A percentile compares a stretch with the other conserved stretches of the same genome.
phyloP scores from a whole-genome alignment of 106 monocot species.

The Gastrodia elata region DNA sequence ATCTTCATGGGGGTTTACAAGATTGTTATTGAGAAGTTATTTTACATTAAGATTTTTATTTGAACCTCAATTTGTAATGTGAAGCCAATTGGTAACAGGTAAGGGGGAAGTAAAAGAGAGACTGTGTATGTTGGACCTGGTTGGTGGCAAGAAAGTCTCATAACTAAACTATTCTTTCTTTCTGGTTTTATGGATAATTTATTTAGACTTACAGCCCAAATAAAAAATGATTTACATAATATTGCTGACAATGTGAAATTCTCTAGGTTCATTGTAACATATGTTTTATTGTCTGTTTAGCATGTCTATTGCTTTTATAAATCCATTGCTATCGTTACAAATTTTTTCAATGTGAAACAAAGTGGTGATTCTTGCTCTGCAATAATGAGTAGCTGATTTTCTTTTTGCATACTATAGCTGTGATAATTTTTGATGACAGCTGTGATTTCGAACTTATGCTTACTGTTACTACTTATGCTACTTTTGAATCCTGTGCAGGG shows the following conservation, averaged over 20 bases:
- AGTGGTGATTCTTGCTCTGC: not conserved
- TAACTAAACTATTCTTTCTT: not conserved
- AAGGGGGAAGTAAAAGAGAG: not conserved
- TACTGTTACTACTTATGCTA: constrained; percentile 1
- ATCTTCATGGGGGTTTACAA: too few relatives aligned
- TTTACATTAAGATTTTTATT: not conserved
- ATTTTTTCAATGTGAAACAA: not conserved
- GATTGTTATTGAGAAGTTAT: too few relatives aligned
- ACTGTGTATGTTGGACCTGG: not conserved
- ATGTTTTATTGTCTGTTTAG: not conserved
- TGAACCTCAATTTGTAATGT: not conserved
- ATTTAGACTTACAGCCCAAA: too few relatives aligned
- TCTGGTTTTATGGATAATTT: not conserved
- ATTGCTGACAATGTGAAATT: too few relatives aligned
- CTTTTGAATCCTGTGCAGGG: constrained; percentile 36
- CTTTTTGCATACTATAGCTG: not conserved
- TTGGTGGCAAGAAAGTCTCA: not conserved
- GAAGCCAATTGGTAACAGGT: not conserved
- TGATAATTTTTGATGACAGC: not conserved
- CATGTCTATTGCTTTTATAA: not conserved
- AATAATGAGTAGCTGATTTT: not conserved
- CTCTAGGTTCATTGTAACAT: not conserved
- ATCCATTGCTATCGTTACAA: not conserved
- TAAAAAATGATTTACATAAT: too few relatives aligned
- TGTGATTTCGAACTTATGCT: not conserved